phyloP scores from a whole-genome alignment of 139 green algal genomes.

The Mesostigma viride region DNA sequence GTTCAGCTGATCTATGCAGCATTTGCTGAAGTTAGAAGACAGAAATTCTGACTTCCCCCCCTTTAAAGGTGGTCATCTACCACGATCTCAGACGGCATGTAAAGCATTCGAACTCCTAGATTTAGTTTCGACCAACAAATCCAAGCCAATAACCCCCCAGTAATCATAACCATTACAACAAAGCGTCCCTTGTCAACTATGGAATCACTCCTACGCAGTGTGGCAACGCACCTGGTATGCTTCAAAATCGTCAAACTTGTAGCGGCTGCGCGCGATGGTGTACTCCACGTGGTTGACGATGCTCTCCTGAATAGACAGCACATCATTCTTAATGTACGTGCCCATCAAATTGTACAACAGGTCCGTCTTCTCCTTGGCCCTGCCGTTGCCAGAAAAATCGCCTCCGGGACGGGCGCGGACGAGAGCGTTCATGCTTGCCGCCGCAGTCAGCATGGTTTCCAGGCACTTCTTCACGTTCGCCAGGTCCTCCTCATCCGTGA shows the following conservation, averaged over 20 bases:
- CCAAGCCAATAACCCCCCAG: too few relatives aligned
- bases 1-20: too few relatives aligned
- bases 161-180: too few relatives aligned
- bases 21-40: too few relatives aligned
- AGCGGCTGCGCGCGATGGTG: slow-evolving; percentile 82
- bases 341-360: slow-evolving; percentile 81
- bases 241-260: slow-evolving; percentile 89
- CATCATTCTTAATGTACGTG: slow-evolving; percentile 89
- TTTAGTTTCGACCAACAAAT: too few relatives aligned
- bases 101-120: too few relatives aligned
- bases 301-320: slow-evolving; percentile 85
- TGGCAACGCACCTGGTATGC: slow-evolving; percentile 65
- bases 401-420: background rate
- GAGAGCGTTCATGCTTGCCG: background rate
- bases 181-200: too few relatives aligned
- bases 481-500: slow-evolving; percentile 39
- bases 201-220: too few relatives aligned
- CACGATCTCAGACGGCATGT: too few relatives aligned
- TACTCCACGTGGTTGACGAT: slow-evolving; percentile 98
- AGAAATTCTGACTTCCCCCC: too few relatives aligned
- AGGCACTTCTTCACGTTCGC: slow-evolving; percentile 43
- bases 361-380: slow-evolving; percentile 15
- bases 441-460: slow-evolving; percentile 25
- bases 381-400: background rate
- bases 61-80: too few relatives aligned